phyloP scores from a whole-genome alignment of 768 basidiomycete genomes.

The Coprinopsis sp. region DNA sequence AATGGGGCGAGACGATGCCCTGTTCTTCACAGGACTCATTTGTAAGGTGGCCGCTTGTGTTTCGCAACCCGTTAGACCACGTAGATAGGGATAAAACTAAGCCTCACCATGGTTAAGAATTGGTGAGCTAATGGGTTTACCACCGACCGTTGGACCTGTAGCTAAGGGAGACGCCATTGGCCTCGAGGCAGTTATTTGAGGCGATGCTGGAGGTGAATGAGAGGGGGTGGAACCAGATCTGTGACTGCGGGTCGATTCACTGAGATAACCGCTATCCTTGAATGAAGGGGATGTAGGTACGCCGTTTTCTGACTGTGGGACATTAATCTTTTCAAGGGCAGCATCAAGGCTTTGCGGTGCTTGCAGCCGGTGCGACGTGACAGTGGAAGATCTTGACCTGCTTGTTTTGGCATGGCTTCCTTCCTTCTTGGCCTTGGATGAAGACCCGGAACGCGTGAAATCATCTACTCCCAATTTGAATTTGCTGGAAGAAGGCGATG shows the following conservation, averaged over 20 bases:
- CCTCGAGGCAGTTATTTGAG: constrained; percentile 34
- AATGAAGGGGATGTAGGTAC: constrained; percentile 22
- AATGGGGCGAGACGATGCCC: constrained; percentile 59
- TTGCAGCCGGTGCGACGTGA: constrained; percentile 49
- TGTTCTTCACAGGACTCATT: constrained; percentile 73
- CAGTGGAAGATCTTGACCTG: constrained; percentile 50
- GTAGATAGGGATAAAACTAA: constrained; percentile 4
- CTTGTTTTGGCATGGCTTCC: too few species aligned
- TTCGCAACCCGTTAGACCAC: constrained; percentile 7
- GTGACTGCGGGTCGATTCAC: constrained; percentile 4
- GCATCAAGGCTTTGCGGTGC: constrained; percentile 69
- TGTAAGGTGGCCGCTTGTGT: constrained; percentile 58
- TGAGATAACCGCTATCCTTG: not conserved
- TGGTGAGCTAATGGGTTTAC: constrained; percentile 65
- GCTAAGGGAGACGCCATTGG: constrained; percentile 38
- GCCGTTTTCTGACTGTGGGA: constrained; percentile 38
- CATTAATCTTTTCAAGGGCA: constrained; percentile 60
- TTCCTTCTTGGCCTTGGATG: constrained; percentile 26
- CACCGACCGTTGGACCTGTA: constrained; percentile 44
- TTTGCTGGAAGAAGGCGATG: constrained; percentile 45
- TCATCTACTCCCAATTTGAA: constrained; percentile 13
- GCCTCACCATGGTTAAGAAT: constrained; percentile 64
- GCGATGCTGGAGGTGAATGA: constrained; percentile 4
- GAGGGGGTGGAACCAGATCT: not conserved
- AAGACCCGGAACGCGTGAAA: constrained; percentile 17